Conservation (phyloP, 768 basidiomycete genomes). For the Suillus bovinus region DNA sequence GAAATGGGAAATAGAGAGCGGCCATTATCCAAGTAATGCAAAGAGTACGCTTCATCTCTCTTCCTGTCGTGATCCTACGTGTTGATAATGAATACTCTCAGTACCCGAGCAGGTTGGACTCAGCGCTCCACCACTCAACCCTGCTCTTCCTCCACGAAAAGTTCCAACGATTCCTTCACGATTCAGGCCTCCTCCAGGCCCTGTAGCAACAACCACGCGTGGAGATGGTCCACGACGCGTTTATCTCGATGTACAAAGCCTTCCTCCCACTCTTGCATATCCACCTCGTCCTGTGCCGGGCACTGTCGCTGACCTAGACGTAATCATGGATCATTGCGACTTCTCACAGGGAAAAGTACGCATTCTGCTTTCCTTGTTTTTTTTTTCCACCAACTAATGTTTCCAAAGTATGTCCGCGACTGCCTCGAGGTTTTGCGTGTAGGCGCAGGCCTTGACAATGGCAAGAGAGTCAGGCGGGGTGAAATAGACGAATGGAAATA, state of each 20-base stretch:
- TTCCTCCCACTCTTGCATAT: constrained; percentile 68
- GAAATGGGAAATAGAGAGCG: constrained; percentile 93
- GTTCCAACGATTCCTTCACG: constrained; percentile 47
- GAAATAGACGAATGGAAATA: constrained; percentile 86
- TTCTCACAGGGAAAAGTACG: constrained; percentile 76
- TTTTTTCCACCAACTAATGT: constrained; percentile 4
- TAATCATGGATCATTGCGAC: constrained; percentile 90
- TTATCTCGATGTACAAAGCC: constrained; percentile 70
- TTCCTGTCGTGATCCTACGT: not conserved
- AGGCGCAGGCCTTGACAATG: constrained; percentile 86
- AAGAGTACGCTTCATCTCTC: constrained; percentile 53
- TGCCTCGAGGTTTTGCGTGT: constrained; percentile 94
- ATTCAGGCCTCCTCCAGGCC: constrained; percentile 46
- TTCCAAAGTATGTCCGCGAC: constrained; percentile 86
- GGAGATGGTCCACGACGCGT: constrained; percentile 78
- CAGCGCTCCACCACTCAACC: constrained; percentile 59
- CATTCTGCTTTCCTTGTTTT: not conserved
- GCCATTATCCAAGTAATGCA: constrained; percentile 87
- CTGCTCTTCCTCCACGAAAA: constrained; percentile 65
- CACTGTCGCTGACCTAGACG: constrained; percentile 86
- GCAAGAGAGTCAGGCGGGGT: constrained; percentile 70
- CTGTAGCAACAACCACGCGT: constrained; percentile 55
- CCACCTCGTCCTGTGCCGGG: constrained; percentile 86
- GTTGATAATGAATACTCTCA: constrained; percentile 29
- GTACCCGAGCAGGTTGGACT: constrained; percentile 74